phyloP scores from a whole-genome alignment of 257 asterid genomes.

The Nicotiana undulata region DNA sequence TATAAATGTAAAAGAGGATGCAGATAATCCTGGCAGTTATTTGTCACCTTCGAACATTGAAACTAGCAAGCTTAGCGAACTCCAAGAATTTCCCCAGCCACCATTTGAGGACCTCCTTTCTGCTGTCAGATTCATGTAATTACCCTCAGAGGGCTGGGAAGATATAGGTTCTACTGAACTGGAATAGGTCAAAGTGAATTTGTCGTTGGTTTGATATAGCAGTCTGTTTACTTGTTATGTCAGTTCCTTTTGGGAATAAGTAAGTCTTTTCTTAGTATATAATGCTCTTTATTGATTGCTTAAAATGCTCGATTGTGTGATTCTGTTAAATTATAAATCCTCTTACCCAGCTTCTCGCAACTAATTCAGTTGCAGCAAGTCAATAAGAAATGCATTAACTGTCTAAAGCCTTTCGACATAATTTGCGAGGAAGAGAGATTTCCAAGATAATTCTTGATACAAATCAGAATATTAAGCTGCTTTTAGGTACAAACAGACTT shows the following conservation, averaged over 20 bases:
- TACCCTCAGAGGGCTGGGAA: constrained; percentile 40
- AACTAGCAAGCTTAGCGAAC: constrained; percentile 30
- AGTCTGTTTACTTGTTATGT: background rate
- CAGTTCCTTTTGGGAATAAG: background rate
- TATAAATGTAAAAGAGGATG: constrained; percentile 32
- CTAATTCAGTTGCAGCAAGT: background rate
- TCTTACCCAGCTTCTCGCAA: background rate
- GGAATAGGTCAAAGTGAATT: background rate
- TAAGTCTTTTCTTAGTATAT: background rate
- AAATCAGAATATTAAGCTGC: background rate
- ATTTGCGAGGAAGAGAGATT: background rate
- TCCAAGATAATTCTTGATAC: background rate
- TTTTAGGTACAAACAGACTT: background rate
- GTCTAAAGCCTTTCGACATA: background rate
- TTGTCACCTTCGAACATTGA: constrained; percentile 61
- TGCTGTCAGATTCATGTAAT: constrained; percentile 44
- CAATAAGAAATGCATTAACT: background rate
- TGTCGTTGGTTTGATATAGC: background rate
- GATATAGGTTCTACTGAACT: constrained; percentile 27
- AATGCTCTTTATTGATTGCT: background rate
- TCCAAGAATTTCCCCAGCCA: constrained; percentile 55
- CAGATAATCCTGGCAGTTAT: constrained; percentile 33
- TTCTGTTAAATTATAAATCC: background rate
- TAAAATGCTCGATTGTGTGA: background rate
- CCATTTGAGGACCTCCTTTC: constrained; percentile 64